Conservation (phyloP, 176 grass and related monocot species). For the Triticum urartu region DNA sequence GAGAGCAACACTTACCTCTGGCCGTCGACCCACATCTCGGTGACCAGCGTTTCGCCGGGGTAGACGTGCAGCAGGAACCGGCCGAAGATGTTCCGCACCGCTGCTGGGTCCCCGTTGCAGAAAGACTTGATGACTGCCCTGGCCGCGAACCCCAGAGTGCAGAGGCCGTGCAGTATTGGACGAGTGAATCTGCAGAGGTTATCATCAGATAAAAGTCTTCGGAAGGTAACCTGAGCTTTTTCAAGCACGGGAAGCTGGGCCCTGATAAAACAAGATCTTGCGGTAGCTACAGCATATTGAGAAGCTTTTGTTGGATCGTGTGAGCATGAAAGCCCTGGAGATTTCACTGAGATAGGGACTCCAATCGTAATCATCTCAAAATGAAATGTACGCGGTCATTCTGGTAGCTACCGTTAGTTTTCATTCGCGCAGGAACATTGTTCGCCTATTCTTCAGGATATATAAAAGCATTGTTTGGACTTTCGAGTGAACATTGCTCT, state of each 20-base stretch:
- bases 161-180: constrained; percentile 86
- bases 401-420: neutral
- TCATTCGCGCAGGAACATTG: neutral
- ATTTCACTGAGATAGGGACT: neutral
- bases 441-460: neutral
- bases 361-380: neutral
- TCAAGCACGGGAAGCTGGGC: constrained; percentile 16
- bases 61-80: constrained; percentile 87
- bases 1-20: constrained; percentile 49
- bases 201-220: constrained; percentile 24
- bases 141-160: constrained; percentile 66
- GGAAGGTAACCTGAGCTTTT: neutral
- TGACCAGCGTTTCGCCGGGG: constrained; percentile 67
- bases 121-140: constrained; percentile 75
- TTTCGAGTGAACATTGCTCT: neutral
- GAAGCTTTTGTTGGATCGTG: neutral
- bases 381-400: neutral
- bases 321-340: neutral
- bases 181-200: constrained; percentile 60
- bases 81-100: constrained; percentile 65
- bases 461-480: neutral
- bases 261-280: neutral
- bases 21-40: constrained; percentile 85
- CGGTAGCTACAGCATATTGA: neutral
- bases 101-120: constrained; percentile 62